phyloP scores from a whole-genome alignment of 129 eudicot genomes.

The Pulicaria dysenterica region DNA sequence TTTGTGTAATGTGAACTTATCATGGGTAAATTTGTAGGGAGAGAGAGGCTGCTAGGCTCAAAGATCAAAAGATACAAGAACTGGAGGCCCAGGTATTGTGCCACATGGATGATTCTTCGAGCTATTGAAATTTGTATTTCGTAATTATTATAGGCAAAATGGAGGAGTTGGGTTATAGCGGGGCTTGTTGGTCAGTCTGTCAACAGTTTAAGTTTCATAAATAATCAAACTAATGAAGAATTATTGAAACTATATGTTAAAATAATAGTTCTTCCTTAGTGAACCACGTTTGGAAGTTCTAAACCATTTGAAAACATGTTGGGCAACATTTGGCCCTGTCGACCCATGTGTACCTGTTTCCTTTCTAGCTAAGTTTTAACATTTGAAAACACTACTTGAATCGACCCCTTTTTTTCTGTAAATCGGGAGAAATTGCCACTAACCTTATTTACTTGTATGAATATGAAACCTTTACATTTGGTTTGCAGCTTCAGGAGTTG shows the following conservation, averaged over 20 bases:
- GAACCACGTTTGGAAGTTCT: background rate
- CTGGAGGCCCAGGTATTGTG: conserved; percentile 76
- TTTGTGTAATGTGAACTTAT: background rate
- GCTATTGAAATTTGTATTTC: conserved; percentile 1
- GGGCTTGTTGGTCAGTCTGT: background rate
- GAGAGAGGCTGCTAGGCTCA: conserved; percentile 50
- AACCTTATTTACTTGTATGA: background rate
- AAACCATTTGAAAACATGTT: too few species aligned
- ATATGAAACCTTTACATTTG: background rate
- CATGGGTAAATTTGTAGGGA: conserved; percentile 54
- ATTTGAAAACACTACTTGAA: background rate
- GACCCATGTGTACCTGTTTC: background rate
- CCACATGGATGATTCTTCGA: background rate
- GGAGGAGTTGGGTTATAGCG: too few species aligned
- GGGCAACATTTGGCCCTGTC: background rate
- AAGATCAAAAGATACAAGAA: conserved; percentile 74
- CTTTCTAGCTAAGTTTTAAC: background rate
- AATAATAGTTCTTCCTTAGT: background rate
- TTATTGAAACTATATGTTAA: background rate
- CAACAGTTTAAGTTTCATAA: background rate
- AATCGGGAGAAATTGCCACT: background rate
- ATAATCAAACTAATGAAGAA: background rate
- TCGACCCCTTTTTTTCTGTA: background rate
- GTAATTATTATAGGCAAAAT: background rate
- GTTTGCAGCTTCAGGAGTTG: conserved; percentile 33